Conservation (phyloP, 768 basidiomycete species). For the Agrocybe pediades region DNA sequence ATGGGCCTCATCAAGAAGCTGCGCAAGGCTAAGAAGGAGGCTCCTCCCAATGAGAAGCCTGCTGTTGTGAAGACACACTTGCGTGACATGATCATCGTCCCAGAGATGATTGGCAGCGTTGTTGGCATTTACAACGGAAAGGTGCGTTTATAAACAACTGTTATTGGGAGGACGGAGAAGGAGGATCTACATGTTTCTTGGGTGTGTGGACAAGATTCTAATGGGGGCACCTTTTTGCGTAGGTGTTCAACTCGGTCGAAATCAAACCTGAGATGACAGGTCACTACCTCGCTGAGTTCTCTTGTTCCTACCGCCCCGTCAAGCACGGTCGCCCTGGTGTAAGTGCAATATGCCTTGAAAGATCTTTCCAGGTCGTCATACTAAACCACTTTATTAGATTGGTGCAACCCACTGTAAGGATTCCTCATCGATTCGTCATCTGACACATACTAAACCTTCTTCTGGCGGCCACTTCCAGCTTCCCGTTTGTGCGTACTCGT, state of each 20-base stretch:
- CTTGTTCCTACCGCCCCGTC: conserved; percentile 97
- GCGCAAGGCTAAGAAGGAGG: conserved; percentile 99
- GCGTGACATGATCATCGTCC: conserved; percentile 99
- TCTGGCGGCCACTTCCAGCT: conserved; percentile 38
- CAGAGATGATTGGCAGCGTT: conserved; percentile 99
- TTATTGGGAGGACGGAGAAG: neutral
- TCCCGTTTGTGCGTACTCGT: conserved; percentile 69
- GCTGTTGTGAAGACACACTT: conserved; percentile 98
- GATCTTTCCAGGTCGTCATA: too few relatives aligned
- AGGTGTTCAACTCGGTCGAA: conserved; percentile 96
- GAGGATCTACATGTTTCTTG: neutral
- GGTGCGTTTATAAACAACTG: conserved; percentile 42
- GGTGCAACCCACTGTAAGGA: conserved; percentile 88
- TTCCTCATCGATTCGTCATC: neutral
- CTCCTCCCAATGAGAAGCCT: conserved; percentile 98
- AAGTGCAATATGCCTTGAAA: too few relatives aligned
- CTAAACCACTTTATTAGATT: conserved; percentile 48
- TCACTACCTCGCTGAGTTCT: conserved; percentile 98
- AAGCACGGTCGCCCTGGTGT: conserved; percentile 99
- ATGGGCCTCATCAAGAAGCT: conserved; percentile 99
- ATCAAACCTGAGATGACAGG: conserved; percentile 99
- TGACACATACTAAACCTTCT: conserved; percentile 12
- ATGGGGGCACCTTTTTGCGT: neutral
- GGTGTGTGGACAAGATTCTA: neutral
- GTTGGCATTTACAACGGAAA: conserved; percentile 99